Base-by-base conservation (phyloP, 2,329 filamentous ascomycete species). In the Hypocreales sp. region DNA sequence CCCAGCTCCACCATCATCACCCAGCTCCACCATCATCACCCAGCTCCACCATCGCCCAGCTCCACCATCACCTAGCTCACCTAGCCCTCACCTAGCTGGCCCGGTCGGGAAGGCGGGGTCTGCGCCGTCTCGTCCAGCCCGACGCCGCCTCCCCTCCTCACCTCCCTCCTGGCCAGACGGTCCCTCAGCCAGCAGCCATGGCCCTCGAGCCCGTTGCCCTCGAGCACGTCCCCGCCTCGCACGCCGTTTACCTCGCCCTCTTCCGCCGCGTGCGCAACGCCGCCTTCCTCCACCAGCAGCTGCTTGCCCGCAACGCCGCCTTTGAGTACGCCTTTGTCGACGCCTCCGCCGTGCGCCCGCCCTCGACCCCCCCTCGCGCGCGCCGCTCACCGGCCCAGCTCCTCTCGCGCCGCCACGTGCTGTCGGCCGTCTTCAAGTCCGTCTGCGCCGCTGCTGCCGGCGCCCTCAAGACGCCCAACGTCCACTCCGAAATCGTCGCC, bases 271-370 rank as follows among this genome's bases (percentile, higher is more conserved):
- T 95, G 31, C 50, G 67, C 35, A 98, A 98, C 49, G 68, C 83
- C 8, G 54, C 67, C 1, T 84, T 78, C 44, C 61, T 98, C 23
- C 77, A 84, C 28, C 63, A 76, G 40, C 86, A 94, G 55, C 70
- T 98, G 5, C 62, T 95, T n/a, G 67, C 72, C 5, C 79, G 81
- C 28, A 93, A 95, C 46, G 46, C 70, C 8, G 75, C 77, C 7
- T 95, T 86, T 42, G 84, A 95, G 53, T 95, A 95, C 60, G 84
- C 86, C 19, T 79, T 98, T 39, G 68, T 98, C 25, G 87, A 98
- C 55, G 84, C 84, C 13, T 72, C 70, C 24, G 70, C 80, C 49
- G 77, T 86, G 62, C 34, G 64, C 17, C 11, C 2, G n/a, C 15
- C 9, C 8, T 11, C 11, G 18, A 3, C n/a, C n/a, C n/a, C 22